Conservation (phyloP, 2,329 filamentous ascomycete species). For the Pseudogymnoascus sp. region DNA sequence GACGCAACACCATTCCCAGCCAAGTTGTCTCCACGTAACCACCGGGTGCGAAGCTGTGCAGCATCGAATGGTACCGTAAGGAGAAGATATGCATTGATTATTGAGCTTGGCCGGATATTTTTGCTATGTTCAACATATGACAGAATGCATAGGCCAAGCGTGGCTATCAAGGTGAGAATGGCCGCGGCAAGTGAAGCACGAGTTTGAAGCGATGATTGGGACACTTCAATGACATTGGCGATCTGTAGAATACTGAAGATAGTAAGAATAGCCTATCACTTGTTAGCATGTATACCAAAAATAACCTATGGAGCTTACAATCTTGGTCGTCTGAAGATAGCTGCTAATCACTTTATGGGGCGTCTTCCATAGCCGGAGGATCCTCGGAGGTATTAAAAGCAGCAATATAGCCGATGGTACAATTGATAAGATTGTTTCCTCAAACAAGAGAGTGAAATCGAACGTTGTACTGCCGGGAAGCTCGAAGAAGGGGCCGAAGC, state of each 20-base stretch:
- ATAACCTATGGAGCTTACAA: constrained; percentile 12
- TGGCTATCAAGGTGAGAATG: constrained; percentile 14
- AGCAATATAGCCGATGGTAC: constrained; percentile 19
- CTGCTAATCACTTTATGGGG: constrained; percentile 19
- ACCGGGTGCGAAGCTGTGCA: constrained; percentile 17
- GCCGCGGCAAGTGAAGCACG: constrained; percentile 18
- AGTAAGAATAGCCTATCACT: constrained; percentile 13
- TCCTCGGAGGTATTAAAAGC: constrained; percentile 16
- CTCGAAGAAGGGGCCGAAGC: constrained; percentile 15
- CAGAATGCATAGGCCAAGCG: constrained; percentile 15
- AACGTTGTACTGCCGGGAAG: constrained; percentile 14
- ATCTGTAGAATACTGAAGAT: constrained; percentile 18
- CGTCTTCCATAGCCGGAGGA: constrained; percentile 13
- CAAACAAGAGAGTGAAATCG: constrained; percentile 24
- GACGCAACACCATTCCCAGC: constrained; percentile 10
- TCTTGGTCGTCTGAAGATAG: constrained; percentile 17
- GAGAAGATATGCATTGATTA: constrained; percentile 21
- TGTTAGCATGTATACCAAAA: not conserved
- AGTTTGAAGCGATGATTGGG: constrained; percentile 12
- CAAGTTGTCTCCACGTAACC: constrained; percentile 11
- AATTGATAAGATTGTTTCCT: constrained; percentile 24
- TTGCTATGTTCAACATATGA: constrained; percentile 19
- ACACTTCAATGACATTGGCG: constrained; percentile 13
- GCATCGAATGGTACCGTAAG: constrained; percentile 22
- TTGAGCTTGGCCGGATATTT: constrained; percentile 18